Conservation (phyloP, 495 filamentous ascomycete genomes). For the Hamigera avellanea region DNA sequence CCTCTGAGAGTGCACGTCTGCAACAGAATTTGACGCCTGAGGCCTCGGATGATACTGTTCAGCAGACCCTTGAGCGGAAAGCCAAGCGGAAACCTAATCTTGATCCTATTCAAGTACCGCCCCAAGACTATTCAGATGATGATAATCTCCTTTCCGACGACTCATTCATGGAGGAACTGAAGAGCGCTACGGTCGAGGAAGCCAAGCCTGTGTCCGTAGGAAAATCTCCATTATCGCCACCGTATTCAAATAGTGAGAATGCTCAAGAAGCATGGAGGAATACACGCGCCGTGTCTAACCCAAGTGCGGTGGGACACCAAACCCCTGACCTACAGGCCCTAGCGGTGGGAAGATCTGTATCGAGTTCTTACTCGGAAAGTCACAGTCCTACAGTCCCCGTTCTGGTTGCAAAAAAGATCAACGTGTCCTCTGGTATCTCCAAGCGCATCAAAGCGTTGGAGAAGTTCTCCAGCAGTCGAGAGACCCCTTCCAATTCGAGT, state of each 20-base stretch:
- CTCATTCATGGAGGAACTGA: constrained; percentile 81
- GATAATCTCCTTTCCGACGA: constrained; percentile 67
- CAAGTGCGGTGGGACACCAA: constrained; percentile 19
- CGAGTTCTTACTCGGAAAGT: constrained; percentile 20
- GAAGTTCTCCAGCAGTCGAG: constrained; percentile 47
- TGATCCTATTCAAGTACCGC: constrained; percentile 45
- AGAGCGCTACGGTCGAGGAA: constrained; percentile 69
- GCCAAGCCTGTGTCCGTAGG: constrained; percentile 73
- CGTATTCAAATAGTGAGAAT: constrained; percentile 38
- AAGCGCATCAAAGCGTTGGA: constrained; percentile 82
- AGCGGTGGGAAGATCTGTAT: constrained; percentile 26
- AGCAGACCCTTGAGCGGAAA: constrained; percentile 10
- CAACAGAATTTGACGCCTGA: constrained; percentile 14
- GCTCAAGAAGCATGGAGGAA: constrained; percentile 25
- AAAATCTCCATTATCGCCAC: constrained; percentile 67
- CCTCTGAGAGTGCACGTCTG: constrained; percentile 4
- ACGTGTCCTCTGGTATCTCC: constrained; percentile 78
- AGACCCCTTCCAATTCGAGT: constrained; percentile 18
- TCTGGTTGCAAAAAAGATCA: constrained; percentile 57
- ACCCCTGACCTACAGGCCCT: constrained; percentile 27
- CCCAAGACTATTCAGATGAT: constrained; percentile 46
- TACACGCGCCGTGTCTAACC: constrained; percentile 42
- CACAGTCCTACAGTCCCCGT: constrained; percentile 20
- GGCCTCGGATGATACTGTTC: constrained; percentile 1
- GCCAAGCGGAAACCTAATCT: constrained; percentile 37